Conservation (phyloP, 176 grass and related monocot species). For the Carex pumila region DNA sequence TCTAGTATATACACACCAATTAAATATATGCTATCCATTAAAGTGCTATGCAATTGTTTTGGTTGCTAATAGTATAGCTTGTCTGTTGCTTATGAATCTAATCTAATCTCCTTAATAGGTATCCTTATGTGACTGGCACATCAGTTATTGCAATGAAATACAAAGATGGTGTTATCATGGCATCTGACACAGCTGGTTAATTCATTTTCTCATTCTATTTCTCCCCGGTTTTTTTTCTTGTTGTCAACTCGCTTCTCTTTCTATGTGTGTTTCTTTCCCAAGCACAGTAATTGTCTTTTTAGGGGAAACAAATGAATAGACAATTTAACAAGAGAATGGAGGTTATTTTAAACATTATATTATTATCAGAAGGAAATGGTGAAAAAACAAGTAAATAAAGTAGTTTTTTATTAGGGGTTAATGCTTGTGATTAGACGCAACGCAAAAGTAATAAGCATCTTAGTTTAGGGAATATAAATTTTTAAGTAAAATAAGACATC, state of each 20-base stretch:
- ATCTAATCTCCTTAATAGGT: slow-evolving; percentile 40
- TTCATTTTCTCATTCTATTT: background rate
- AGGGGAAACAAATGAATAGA: background rate
- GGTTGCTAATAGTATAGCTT: background rate
- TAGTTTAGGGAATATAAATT: background rate
- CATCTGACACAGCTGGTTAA: slow-evolving; percentile 81
- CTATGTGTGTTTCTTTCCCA: background rate
- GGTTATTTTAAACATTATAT: background rate
- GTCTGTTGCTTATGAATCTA: background rate
- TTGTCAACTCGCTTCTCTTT: background rate
- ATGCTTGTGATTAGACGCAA: background rate
- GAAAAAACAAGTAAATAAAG: background rate
- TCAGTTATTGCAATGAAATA: slow-evolving; percentile 96
- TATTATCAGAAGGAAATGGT: background rate
- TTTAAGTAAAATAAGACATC: background rate
- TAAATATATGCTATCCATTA: background rate
- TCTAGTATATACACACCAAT: background rate
- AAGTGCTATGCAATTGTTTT: background rate
- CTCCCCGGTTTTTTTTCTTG: background rate
- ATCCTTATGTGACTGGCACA: slow-evolving; percentile 92
- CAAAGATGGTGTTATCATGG: slow-evolving; percentile 93
- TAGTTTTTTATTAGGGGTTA: background rate
- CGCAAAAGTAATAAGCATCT: background rate
- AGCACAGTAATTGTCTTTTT: background rate
- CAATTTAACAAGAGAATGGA: background rate